A percentile compares a stretch with the other conserved stretches of the same genome.
phyloP scores from a whole-genome alignment of 176 grass and related monocot genomes.

The Avena insularis region DNA sequence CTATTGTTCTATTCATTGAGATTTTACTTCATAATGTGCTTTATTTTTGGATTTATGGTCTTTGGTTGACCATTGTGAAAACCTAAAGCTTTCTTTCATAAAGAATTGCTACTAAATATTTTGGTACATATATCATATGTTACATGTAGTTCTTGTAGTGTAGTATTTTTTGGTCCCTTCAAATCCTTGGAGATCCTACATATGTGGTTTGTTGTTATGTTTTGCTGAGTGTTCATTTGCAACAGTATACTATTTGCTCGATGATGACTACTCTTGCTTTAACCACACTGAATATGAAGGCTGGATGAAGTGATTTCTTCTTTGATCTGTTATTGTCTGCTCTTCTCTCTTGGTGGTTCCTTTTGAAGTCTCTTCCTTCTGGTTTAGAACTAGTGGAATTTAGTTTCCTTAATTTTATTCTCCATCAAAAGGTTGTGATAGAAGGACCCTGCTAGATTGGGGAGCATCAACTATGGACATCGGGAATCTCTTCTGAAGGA shows the following conservation, averaged over 20 bases:
- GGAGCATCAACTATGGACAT: neutral
- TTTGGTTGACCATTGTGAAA: neutral
- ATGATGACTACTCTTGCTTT: conserved; percentile 46
- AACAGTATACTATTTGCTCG: neutral
- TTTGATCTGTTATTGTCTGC: neutral
- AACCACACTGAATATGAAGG: conserved; percentile 44
- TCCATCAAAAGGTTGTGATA: conserved; percentile 26
- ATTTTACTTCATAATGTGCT: neutral
- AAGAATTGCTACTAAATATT: neutral
- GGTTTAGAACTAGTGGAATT: neutral
- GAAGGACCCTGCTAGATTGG: conserved; percentile 16
- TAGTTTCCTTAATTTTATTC: neutral
- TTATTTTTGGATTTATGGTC: neutral
- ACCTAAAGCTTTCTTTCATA: neutral
- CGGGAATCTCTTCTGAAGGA: conserved; percentile 9
- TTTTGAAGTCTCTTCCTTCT: conserved; percentile 36
- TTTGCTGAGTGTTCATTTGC: neutral
- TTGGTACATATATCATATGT: no score
- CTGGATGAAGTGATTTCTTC: neutral
- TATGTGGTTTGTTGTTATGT: neutral
- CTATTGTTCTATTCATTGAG: neutral
- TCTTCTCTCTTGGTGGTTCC: conserved; percentile 4
- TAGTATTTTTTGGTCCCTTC: neutral
- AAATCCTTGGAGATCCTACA: neutral
- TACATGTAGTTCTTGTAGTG: neutral